A percentile compares a stretch with the other conserved stretches of the same genome.
phyloP scores from a whole-genome alignment of 768 basidiomycete genomes.

The Fistulinella prunicolor region DNA sequence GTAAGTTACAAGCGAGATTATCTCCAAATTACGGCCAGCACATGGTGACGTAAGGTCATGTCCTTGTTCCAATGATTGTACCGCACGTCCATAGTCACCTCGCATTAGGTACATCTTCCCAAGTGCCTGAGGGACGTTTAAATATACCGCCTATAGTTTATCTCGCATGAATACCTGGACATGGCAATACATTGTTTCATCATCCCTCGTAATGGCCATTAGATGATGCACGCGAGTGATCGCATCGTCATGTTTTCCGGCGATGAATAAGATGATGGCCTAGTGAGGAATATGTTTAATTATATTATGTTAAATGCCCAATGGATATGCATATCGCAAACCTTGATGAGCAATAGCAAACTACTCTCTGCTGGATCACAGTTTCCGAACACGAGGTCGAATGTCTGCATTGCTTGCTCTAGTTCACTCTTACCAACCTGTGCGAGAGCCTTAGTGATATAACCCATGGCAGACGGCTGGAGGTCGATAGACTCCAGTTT shows the following conservation, averaged over 20 bases:
- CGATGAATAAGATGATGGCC: not conserved
- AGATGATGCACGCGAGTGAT: slow-evolving; percentile 1
- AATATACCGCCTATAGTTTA: not conserved
- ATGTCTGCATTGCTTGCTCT: not conserved
- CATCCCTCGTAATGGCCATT: not conserved
- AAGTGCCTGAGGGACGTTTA: slow-evolving; percentile 4
- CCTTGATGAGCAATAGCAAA: slow-evolving; percentile 10
- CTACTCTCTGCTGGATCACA: not conserved
- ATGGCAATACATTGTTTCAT: not conserved
- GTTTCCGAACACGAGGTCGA: slow-evolving; percentile 3
- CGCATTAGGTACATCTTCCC: not conserved
- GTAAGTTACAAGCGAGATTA: not conserved
- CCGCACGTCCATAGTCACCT: not conserved
- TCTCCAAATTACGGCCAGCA: not conserved
- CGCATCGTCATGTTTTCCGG: not conserved
- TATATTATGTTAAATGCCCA: not conserved
- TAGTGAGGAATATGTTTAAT: not conserved
- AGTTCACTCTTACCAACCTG: not conserved
- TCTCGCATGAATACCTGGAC: slow-evolving; percentile 3
- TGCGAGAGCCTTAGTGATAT: slow-evolving; percentile 4
- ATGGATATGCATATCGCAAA: not conserved
- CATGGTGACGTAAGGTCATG: not conserved
- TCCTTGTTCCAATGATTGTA: not conserved
- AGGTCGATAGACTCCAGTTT: not conserved
- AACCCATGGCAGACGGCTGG: slow-evolving; percentile 4